Evolutionary conservation across 169 alveolate genomes (phyloP), one percentile per base, ranked within the genome.

Genomic region (Cytauxzoon felis): DNA sequence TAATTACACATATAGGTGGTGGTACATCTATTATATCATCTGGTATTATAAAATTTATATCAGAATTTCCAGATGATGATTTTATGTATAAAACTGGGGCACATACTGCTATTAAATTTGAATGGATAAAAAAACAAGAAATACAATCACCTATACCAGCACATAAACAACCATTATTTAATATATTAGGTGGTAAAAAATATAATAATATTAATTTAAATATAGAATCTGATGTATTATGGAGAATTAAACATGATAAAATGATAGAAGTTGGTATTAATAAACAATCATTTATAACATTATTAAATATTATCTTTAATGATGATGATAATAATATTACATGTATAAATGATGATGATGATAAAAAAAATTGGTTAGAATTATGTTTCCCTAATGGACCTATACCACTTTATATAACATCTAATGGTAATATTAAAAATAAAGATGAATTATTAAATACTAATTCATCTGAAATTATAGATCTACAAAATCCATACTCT

Each of bases 401-500:
- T 8, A 24, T 42, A 6, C 84, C 84, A 5, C 11, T 73, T 61
- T 64, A 62, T 33, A 47, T 73, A 1, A 40, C 53, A 1, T 50
- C 33, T 0, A 21, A 40, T 0, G 21, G 84, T 34, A 29, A 48
- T 19, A 40, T 71, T 3, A 3, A 40, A 21, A 13, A 61, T 42
- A 24, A 69, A 57, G 45, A 19, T 7, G 34, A 1, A 36, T 24
- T 32, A n/a, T 79, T 76, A 5, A 47, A 48, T 16, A 40, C 53
- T 32, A 63, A 59, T 13, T 41, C 53, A 6, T n/a, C n/a, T n/a
- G 36, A 26, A 6, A 71, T 26, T 13, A 67, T 84, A 29, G 78
- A 79, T 29, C 19, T 43, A 16, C 63, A 56, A 7, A 86, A 86
- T 43, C 91, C 91, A 8, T 86, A 76, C 50, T 60, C 54, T 9